Conservation (phyloP, 1,284 basidiomycete species). For the Heliocybe sulcata region DNA sequence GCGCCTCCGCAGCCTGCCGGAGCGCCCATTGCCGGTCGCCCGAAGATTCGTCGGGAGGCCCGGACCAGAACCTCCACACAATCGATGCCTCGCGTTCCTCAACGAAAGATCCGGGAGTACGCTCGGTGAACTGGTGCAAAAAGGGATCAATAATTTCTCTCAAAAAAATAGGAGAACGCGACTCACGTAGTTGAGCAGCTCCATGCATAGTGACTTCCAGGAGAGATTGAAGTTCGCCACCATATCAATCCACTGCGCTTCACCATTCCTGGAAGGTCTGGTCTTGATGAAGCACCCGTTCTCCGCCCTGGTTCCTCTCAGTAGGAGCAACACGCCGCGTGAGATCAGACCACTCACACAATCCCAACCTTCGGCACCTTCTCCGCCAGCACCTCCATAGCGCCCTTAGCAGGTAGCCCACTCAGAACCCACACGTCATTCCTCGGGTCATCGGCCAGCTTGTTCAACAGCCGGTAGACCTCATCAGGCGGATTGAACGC, state of each 20-base stretch:
- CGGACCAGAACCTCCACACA: constrained; percentile 80
- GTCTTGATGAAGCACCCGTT: constrained; percentile 84
- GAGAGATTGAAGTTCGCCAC: constrained; percentile 72
- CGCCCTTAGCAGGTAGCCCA: constrained; percentile 57
- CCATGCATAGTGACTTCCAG: constrained; percentile 74
- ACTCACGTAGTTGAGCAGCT: constrained; percentile 77
- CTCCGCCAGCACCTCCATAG: constrained; percentile 56
- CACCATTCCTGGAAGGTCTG: constrained; percentile 26
- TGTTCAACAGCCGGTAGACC: constrained; percentile 50
- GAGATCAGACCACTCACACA: constrained; percentile 49
- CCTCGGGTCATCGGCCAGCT: constrained; percentile 52
- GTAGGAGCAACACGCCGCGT: constrained; percentile 2
- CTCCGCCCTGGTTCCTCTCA: constrained; percentile 49
- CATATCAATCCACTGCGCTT: constrained; percentile 66
- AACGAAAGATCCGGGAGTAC: constrained; percentile 79
- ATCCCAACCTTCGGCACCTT: constrained; percentile 68
- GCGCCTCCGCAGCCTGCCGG: constrained; percentile 82
- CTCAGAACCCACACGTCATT: constrained; percentile 84
- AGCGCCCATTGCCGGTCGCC: constrained; percentile 72
- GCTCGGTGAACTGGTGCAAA: constrained; percentile 67
- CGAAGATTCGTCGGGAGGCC: constrained; percentile 33
- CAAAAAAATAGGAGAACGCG: constrained; percentile 2
- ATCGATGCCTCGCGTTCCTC: constrained; percentile 82
- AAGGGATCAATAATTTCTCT: background rate
- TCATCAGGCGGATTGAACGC: constrained; percentile 44